Evolutionary conservation across 2,329 filamentous ascomycete genomes (phyloP), one percentile per base, ranked within the genome.

Genomic region (Nannizziopsis arthrosporioides): DNA sequence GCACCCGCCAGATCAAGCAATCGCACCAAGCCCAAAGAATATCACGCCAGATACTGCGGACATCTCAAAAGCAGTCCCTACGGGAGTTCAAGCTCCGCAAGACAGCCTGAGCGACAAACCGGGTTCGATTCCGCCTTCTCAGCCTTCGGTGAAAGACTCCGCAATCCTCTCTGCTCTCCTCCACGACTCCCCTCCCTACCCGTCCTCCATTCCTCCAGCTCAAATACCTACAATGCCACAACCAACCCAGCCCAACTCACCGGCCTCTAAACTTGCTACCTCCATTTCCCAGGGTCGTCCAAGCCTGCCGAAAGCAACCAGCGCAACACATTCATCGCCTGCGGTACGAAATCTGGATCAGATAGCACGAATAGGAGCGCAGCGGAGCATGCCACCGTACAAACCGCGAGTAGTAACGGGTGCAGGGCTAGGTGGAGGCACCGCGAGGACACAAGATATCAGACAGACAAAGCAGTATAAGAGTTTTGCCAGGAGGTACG

Each of bases 401-500:
- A 27, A 31, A 34, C 35, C 14, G 12, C 38, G 22, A 27, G 22
- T 27, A 27, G 22, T 27, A 27, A 27, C 22, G 22, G 22, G 22
- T 7, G 22, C 22, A 3, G 22, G 22, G 22, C 22, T 27, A 27
- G 22, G 22, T 27, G 22, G 22, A 27, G 22, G 22, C 4, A 7
- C 22, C 7, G 7, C 22, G 22, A 7, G 22, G 22, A 27, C 22
- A 27, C 40, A 48, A 17, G 65, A 69, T 56, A 63, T 69, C 36
- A 63, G 63, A 39, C 54, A 66, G 50, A 68, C 66, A n/a, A 64
- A 61, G 47, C 61, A 65, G 53, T 69, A 69, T 53, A 68, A 67
- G 50, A 48, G 53, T 50, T 62, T 63, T 51, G 62, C 65, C 19
- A 59, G 66, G 43, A 58, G 59, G 66, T 68, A 55, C 19, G 58